A percentile compares a stretch with the other conserved stretches of the same genome.
Conservation (phyloP, 495 filamentous ascomycete species). For the Aspergillus asperescens region DNA sequence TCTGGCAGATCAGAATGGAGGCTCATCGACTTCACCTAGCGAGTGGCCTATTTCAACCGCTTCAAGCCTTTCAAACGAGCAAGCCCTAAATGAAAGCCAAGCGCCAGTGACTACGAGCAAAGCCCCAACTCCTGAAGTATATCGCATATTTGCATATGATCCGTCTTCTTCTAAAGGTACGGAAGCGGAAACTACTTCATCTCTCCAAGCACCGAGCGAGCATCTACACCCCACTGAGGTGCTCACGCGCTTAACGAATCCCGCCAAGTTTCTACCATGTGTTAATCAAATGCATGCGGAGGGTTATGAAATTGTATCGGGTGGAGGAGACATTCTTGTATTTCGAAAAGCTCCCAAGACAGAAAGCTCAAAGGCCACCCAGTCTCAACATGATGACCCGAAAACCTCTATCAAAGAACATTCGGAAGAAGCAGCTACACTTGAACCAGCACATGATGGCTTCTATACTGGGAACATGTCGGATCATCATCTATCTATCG, state of each 20-base stretch:
- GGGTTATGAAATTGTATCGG: conserved; percentile 71
- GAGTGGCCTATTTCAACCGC: not conserved
- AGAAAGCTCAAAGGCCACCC: not conserved
- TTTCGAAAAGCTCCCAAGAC: conserved; percentile 53
- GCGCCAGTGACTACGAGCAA: not conserved
- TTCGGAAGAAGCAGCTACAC: not conserved
- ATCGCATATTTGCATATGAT: conserved; percentile 73
- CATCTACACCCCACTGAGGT: conserved; percentile 55
- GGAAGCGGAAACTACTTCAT: conserved; percentile 58
- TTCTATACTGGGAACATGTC: not conserved
- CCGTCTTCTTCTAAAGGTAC: conserved; percentile 54
- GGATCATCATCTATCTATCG: not conserved
- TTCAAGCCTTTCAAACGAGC: not conserved
- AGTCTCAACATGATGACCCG: not conserved
- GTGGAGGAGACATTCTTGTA: conserved; percentile 63
- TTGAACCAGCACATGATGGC: not conserved
- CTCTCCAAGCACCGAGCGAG: conserved; percentile 35
- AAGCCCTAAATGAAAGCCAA: not conserved
- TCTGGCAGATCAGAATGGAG: no score
- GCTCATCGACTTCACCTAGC: not conserved
- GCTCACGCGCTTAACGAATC: conserved; percentile 61
- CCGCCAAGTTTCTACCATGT: conserved; percentile 66
- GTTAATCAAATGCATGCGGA: conserved; percentile 57
- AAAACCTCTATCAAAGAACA: not conserved
- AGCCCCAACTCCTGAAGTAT: conserved; percentile 35